Evolutionary conservation across 208 protist genomes (phyloP).

Genomic region (Trypanosoma mega): DNA sequence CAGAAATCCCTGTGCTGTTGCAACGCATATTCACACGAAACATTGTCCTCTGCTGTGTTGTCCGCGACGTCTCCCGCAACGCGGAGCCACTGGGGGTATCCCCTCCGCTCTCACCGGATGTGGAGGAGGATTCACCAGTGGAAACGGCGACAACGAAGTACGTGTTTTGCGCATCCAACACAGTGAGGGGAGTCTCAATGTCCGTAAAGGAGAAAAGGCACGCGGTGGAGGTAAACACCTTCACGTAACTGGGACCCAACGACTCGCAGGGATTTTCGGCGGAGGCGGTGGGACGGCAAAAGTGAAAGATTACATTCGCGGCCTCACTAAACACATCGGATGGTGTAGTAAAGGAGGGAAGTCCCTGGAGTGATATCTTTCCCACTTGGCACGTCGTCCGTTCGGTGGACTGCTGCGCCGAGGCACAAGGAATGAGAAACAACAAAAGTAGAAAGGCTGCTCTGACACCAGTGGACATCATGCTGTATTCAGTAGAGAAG

Average conservation of each 20-base stretch:
- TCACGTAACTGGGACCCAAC: slow-evolving; percentile 2
- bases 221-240: not conserved
- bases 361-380: slow-evolving; percentile 1
- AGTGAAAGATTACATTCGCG: slow-evolving; percentile 11
- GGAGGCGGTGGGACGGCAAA: not conserved
- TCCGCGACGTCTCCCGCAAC: too few species aligned
- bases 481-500: too few species aligned
- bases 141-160: slow-evolving; percentile 3
- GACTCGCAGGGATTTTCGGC: not conserved
- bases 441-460: too few species aligned
- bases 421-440: too few species aligned
- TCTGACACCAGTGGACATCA: too few species aligned
- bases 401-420: too few species aligned
- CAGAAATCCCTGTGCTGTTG: not conserved
- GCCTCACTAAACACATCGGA: slow-evolving; percentile 9
- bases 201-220: slow-evolving; percentile 12
- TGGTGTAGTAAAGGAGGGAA: not conserved
- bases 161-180: not conserved
- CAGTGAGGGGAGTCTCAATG: not conserved
- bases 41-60: too few species aligned
- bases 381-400: slow-evolving; percentile 2
- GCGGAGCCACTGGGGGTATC: too few species aligned
- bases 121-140: not conserved
- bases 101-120: too few species aligned
- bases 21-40: slow-evolving; percentile 14